Evolutionary conservation across 805 yeast species (phyloP).

Genomic region (Saccharomycopsis capsularis): DNA sequence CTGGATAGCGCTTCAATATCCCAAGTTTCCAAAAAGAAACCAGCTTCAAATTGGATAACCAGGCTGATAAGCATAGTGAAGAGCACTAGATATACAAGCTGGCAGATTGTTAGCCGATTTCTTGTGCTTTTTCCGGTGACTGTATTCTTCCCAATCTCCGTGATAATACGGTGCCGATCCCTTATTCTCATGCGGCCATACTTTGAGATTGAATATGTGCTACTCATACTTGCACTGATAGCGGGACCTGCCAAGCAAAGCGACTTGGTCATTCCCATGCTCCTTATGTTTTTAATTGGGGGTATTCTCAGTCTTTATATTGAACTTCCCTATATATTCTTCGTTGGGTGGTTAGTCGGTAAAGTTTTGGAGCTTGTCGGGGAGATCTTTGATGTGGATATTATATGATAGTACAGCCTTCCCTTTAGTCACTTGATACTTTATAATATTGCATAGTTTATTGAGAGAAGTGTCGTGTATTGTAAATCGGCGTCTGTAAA

Average conservation of each 20-base stretch:
- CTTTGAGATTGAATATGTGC: neutral
- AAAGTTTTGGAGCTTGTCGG: neutral
- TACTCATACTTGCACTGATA: neutral
- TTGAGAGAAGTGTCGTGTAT: too few species aligned
- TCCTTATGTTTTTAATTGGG: neutral
- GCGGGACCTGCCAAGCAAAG: neutral
- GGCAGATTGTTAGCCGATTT: neutral
- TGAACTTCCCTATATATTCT: constrained; percentile 3
- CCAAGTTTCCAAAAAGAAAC: too few species aligned
- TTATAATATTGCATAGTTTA: too few species aligned
- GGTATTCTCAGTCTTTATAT: neutral
- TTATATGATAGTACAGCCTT: too few species aligned
- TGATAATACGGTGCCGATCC: neutral
- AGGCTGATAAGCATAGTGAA: too few species aligned
- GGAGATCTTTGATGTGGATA: neutral
- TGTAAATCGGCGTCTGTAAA: too few species aligned
- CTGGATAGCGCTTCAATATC: too few species aligned
- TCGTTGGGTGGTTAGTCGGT: neutral
- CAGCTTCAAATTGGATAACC: too few species aligned
- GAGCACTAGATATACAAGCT: neutral
- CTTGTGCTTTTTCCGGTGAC: neutral
- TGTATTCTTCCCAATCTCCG: neutral
- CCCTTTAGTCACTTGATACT: too few species aligned
- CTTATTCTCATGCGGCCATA: neutral
- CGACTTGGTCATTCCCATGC: neutral